phyloP scores from a whole-genome alignment of 257 asterid species.

The Lycium ferocissimum region DNA sequence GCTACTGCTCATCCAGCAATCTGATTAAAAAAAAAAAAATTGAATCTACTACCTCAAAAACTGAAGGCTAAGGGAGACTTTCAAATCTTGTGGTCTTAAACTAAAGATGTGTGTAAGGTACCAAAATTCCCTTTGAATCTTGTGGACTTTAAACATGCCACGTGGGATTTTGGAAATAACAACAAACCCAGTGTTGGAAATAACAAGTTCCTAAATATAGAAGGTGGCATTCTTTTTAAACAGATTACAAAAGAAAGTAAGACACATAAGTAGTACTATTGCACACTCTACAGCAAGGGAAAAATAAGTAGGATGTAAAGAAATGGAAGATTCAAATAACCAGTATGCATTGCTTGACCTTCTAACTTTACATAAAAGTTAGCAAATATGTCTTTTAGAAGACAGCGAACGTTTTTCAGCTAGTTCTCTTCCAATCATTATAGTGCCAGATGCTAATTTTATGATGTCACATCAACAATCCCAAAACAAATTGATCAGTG shows the following conservation, averaged over 20 bases:
- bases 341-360: constrained; percentile 17
- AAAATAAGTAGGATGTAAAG: background rate
- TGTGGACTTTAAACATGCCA: background rate
- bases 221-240: background rate
- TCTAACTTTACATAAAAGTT: background rate
- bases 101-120: background rate
- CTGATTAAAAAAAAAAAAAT: background rate
- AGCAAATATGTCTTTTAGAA: constrained; percentile 20
- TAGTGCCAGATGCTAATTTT: background rate
- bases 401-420: background rate
- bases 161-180: background rate
- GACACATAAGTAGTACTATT: background rate
- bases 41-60: background rate
- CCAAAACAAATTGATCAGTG: background rate
- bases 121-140: background rate
- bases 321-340: background rate
- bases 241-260: background rate
- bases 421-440: constrained; percentile 23
- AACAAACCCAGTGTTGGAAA: background rate
- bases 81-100: background rate
- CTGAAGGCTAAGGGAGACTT: background rate
- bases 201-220: background rate
- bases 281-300: background rate
- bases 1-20: constrained; percentile 5
- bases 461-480: constrained; percentile 1